A percentile compares a stretch with the other conserved stretches of the same genome.
Conservation (phyloP, 192 early-diverging fungal genomes). For the Coemansia sp. region DNA sequence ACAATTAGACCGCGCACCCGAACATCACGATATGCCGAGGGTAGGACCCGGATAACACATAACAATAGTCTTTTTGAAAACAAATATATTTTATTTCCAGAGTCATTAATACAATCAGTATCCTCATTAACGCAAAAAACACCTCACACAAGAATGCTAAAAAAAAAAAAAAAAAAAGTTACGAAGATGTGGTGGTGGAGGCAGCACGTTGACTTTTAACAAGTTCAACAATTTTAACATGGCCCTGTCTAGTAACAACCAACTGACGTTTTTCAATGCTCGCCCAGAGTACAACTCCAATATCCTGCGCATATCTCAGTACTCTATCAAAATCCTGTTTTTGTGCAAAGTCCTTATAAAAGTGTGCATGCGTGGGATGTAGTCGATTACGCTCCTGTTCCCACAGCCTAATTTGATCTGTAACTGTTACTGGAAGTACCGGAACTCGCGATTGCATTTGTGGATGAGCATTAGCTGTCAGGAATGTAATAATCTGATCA, state of each 20-base stretch:
- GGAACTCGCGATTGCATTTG: constrained; percentile 84
- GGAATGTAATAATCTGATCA: constrained; percentile 91
- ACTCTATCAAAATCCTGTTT: constrained; percentile 72
- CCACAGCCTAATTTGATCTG: constrained; percentile 95
- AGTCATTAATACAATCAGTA: not conserved
- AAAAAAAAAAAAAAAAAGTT: not conserved
- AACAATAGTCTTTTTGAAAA: not conserved
- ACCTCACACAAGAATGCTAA: too few relatives aligned
- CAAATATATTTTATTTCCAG: not conserved
- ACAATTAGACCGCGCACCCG: constrained; percentile 58
- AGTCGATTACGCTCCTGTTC: constrained; percentile 91
- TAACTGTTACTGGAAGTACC: constrained; percentile 84
- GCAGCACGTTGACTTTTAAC: constrained; percentile 22
- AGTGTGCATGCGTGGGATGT: constrained; percentile 55
- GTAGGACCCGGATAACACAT: constrained; percentile 37
- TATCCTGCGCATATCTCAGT: constrained; percentile 71
- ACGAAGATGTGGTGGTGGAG: not conserved
- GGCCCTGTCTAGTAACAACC: constrained; percentile 72
- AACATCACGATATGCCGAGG: constrained; percentile 67
- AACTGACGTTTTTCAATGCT: constrained; percentile 68
- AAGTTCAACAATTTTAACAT: constrained; percentile 62
- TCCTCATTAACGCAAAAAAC: too few relatives aligned
- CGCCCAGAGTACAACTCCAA: constrained; percentile 77
- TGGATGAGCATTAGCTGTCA: constrained; percentile 86
- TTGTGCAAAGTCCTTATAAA: constrained; percentile 77